These are phyloP conservation scores for Neopestalotiopsis rosae DNA, from an alignment of 2,329 filamentous ascomycete species.

Conservation along the genomic window DNA sequence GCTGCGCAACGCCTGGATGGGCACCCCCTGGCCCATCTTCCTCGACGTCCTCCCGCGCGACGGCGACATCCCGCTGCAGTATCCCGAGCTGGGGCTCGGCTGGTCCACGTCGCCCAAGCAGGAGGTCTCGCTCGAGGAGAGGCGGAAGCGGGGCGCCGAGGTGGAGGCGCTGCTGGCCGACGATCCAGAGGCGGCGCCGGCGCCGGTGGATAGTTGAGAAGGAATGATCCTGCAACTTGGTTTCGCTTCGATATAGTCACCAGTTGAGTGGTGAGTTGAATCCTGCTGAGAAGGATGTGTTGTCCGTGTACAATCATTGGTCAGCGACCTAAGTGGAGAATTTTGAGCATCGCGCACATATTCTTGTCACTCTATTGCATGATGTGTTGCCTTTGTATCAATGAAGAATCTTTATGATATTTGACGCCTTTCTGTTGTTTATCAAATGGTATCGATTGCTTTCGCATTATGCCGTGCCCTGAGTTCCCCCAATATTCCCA, in stretches of 20 bases:
- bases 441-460: neutral
- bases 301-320: too few species aligned
- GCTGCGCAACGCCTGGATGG: slow-evolving; percentile 39
- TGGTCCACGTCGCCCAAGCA: slow-evolving; percentile 34
- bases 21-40: slow-evolving; percentile 40
- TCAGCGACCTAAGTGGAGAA: too few species aligned
- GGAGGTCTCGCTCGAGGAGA: slow-evolving; percentile 38
- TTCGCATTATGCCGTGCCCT: neutral
- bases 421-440: neutral
- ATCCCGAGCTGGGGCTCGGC: slow-evolving; percentile 36
- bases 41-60: slow-evolving; percentile 33
- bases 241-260: too few species aligned
- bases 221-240: too few species aligned
- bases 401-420: too few species aligned
- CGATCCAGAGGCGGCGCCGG: slow-evolving; percentile 37
- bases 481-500: neutral
- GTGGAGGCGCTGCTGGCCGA: slow-evolving; percentile 35
- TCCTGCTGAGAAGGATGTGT: too few species aligned
- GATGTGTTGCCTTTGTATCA: too few species aligned
- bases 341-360: too few species aligned
- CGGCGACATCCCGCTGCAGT: slow-evolving; percentile 36
- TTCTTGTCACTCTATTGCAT: too few species aligned
- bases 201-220: slow-evolving; percentile 27
- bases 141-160: slow-evolving; percentile 33
- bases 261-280: too few species aligned